Conservation (phyloP, 2,329 filamentous ascomycete species). For the Fusarium tuaranense region DNA sequence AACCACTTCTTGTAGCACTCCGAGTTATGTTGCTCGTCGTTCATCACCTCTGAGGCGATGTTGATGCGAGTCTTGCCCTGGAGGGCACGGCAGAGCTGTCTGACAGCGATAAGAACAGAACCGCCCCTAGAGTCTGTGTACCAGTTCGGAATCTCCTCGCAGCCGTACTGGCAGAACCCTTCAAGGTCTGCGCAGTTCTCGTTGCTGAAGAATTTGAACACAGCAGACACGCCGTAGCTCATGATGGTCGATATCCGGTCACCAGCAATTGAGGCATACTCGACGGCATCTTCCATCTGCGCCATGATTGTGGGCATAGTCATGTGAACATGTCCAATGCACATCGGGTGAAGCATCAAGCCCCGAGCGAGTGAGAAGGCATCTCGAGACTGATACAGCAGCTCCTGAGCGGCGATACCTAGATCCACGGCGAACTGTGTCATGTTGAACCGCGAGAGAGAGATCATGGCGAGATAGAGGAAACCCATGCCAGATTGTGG, state of each 20-base stretch:
- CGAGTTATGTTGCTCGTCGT: conserved; percentile 74
- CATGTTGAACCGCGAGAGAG: conserved; percentile 77
- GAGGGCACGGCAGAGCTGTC: conserved; percentile 76
- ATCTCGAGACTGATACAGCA: conserved; percentile 73
- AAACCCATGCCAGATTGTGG: conserved; percentile 78
- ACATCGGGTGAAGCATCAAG: conserved; percentile 76
- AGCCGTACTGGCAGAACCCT: conserved; percentile 76
- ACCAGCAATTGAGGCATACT: conserved; percentile 73
- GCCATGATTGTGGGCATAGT: conserved; percentile 69
- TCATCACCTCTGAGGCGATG: conserved; percentile 69
- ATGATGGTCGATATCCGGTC: conserved; percentile 79
- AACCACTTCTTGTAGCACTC: conserved; percentile 70
- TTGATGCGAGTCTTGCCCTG: conserved; percentile 76
- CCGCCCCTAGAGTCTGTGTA: conserved; percentile 77
- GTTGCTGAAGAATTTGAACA: conserved; percentile 76
- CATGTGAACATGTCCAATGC: conserved; percentile 76
- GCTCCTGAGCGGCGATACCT: conserved; percentile 70
- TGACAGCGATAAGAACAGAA: conserved; percentile 72
- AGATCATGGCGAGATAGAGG: conserved; percentile 75
- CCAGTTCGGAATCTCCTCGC: conserved; percentile 81
- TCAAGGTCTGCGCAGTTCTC: conserved; percentile 78
- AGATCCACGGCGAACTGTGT: conserved; percentile 75
- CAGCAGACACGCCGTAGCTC: conserved; percentile 75
- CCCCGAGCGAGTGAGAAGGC: conserved; percentile 75
- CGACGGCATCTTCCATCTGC: conserved; percentile 74